Evolutionary conservation across 306 rosid species (phyloP), one percentile per base, ranked within the genome.

Genomic region (Dalbergia oliveri): DNA sequence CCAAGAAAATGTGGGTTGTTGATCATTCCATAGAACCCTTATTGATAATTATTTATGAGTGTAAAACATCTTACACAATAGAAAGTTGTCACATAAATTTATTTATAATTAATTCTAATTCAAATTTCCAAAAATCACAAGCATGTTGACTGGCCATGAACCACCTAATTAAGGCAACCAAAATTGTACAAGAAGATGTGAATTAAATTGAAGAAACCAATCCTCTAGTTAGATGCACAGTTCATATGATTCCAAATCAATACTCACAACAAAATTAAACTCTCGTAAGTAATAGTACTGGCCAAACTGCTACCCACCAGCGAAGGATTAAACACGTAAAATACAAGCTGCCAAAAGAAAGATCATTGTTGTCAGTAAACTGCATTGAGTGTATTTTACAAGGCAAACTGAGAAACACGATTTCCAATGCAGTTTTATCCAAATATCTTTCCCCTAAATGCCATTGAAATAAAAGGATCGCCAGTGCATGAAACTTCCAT

Each of bases 281-380:
- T 81, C 60, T 86, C 88, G 56, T 57, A 75, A 9, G 89, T 86
- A 53, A 88, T 58, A 0, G 91, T 81, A 61, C 72, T 47, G 13
- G 89, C 91, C 85, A 88, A 83, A 80, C 84, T 88, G 86, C 76
- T 72, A 18, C 86, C 63, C 39, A 86, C 89, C 71, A 88, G 11
- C 56, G 89, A 18, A 8, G 91, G 89, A 88, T 83, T 88, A 57
- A 88, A 88, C 86, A 88, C 89, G 71, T 86, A 88, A 75, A 85
- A 88, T 13, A 86, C 91, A 60, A 88, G 72, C 91, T 88, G 86
- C 78, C 72, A 81, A 73, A n/a, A 75, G 31, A 78, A 54, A 71
- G 15, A 57, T 15, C 50, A 73, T n/a, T 18, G 3, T 57, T 69
- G 8, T 79, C 43, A 79, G 31, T n/a, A 76, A 59, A 61, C 37